phyloP scores from a whole-genome alignment of 2,329 filamentous ascomycete species.

The Cyphellophora attinorum region DNA sequence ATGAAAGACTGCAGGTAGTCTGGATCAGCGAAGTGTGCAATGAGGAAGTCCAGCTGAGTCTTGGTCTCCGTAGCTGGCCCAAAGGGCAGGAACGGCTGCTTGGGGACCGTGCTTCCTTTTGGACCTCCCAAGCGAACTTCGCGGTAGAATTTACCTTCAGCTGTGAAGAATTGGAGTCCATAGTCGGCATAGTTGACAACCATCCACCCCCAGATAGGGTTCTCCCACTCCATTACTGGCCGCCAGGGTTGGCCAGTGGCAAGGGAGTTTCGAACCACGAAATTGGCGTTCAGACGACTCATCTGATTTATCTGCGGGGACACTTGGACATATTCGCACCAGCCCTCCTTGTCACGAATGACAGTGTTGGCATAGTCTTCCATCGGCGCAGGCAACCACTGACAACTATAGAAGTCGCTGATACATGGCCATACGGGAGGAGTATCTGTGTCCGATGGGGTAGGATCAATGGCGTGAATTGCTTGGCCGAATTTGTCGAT shows the following conservation, averaged over 20 bases:
- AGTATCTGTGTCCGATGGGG: too few species aligned
- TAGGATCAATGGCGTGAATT: too few species aligned
- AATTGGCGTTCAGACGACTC: conserved; percentile 18
- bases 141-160: conserved; percentile 22
- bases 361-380: too few species aligned
- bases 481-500: conserved; percentile 42
- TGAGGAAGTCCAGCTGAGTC: conserved; percentile 14
- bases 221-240: conserved; percentile 16
- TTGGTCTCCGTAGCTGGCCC: conserved; percentile 2
- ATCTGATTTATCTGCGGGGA: conserved; percentile 27
- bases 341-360: too few species aligned
- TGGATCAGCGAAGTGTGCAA: conserved; percentile 1
- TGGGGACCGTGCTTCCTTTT: background rate
- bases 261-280: conserved; percentile 11
- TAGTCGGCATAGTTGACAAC: conserved; percentile 22
- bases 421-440: too few species aligned
- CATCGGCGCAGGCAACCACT: too few species aligned
- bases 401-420: too few species aligned
- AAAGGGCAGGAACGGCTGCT: conserved; percentile 20
- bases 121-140: conserved; percentile 19
- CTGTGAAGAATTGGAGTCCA: conserved; percentile 22
- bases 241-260: conserved; percentile 8
- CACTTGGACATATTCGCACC: conserved; percentile 33
- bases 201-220: conserved; percentile 22
- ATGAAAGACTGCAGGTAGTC: conserved; percentile 17